A percentile compares a stretch with the other conserved stretches of the same genome.
phyloP scores from a whole-genome alignment of 78 protist species.

The Pigoraptor vietnamica region DNA sequence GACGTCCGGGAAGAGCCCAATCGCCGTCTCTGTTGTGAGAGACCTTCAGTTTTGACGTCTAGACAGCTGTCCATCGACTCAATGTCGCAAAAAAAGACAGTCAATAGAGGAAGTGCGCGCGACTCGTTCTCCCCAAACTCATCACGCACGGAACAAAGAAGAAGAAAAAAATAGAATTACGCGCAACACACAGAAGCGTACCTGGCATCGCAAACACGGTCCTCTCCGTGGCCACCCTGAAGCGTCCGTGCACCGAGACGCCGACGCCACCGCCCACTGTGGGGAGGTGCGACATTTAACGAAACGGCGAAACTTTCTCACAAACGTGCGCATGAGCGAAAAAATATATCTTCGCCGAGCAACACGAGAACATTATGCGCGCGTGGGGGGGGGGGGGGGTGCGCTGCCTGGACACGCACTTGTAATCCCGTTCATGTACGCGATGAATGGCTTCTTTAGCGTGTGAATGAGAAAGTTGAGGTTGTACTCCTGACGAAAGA shows the following conservation, averaged over 20 bases:
- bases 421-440: conserved; percentile 55
- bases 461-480: conserved; percentile 32
- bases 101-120: neutral
- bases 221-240: conserved; percentile 64
- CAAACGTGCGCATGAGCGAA: neutral
- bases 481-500: conserved; percentile 58
- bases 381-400: no score
- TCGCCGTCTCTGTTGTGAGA: neutral
- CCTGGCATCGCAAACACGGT: conserved; percentile 81
- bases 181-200: neutral
- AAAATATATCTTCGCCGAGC: neutral
- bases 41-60: neutral
- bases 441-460: conserved; percentile 19
- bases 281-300: neutral
- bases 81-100: neutral
- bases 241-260: conserved; percentile 52
- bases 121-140: no score
- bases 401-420: neutral
- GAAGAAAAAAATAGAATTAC: neutral
- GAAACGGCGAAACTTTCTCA: neutral
- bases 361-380: no score
- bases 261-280: conserved; percentile 65
- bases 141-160: neutral
- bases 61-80: neutral
- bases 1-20: conserved; percentile 65